These are phyloP conservation scores for Paramarasmius palmivorus DNA, from an alignment of 1,284 basidiomycete genomes.

Conservation along the genomic window DNA sequence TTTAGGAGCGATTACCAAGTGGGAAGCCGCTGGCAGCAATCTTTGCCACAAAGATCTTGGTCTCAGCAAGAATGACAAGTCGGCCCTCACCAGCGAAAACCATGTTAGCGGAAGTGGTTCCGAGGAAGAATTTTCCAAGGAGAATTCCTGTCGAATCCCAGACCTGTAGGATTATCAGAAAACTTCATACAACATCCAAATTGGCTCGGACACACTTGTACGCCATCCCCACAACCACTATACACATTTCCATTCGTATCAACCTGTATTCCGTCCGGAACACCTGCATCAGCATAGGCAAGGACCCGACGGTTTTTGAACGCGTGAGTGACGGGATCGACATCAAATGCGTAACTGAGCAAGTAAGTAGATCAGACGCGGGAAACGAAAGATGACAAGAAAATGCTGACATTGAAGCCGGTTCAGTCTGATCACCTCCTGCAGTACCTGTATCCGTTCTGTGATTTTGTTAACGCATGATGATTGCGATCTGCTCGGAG, in stretches of 20 bases:
- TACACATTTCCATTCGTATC: conserved; percentile 72
- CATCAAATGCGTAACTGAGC: conserved; percentile 70
- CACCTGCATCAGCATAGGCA: conserved; percentile 66
- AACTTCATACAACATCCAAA: conserved; percentile 12
- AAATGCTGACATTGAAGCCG: conserved; percentile 64
- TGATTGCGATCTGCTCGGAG: conserved; percentile 3
- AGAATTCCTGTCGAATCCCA: conserved; percentile 65
- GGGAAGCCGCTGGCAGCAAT: conserved; percentile 39
- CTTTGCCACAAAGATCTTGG: conserved; percentile 62
- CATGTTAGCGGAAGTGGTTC: conserved; percentile 60
- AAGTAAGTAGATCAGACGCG: not conserved
- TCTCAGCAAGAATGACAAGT: conserved; percentile 71
- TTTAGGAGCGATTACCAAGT: conserved; percentile 6
- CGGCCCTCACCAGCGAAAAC: conserved; percentile 65
- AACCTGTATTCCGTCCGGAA: conserved; percentile 73
- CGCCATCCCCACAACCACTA: conserved; percentile 70
- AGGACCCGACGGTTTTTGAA: conserved; percentile 71
- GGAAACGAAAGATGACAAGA: not conserved
- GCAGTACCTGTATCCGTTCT: conserved; percentile 56
- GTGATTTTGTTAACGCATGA: conserved; percentile 6
- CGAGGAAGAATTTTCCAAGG: conserved; percentile 75
- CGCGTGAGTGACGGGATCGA: conserved; percentile 54
- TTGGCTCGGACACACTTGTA: conserved; percentile 25
- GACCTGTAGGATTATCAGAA: conserved; percentile 41
- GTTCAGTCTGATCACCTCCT: conserved; percentile 58